Conservation (phyloP, 306 rosid genomes). For the Glycine soja region DNA sequence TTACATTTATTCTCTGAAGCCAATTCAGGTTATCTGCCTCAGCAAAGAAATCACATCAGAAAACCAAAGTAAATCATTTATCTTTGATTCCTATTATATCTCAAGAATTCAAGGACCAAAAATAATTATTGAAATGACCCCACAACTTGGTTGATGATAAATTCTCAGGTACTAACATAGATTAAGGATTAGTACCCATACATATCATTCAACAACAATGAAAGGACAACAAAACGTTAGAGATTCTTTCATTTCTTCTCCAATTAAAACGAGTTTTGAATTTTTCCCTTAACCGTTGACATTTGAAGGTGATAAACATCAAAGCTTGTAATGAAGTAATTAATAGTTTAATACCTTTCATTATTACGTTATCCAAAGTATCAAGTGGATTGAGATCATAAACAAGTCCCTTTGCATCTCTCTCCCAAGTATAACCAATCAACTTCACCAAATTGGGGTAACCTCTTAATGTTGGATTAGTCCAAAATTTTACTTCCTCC, state of each 20-base stretch:
- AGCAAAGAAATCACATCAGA: neutral
- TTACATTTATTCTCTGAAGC: slow-evolving; percentile 59
- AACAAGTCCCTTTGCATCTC: slow-evolving; percentile 61
- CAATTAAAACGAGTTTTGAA: neutral
- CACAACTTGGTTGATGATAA: neutral
- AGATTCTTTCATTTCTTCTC: neutral
- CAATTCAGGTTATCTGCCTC: slow-evolving; percentile 58
- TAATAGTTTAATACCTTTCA: slow-evolving; percentile 54
- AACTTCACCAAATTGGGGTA: slow-evolving; percentile 57
- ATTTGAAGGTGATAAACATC: neutral
- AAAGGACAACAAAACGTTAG: neutral
- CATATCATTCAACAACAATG: neutral
- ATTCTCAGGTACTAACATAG: neutral
- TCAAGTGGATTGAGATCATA: slow-evolving; percentile 66
- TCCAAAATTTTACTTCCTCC: slow-evolving; percentile 66
- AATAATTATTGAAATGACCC: neutral
- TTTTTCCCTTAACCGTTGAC: slow-evolving; percentile 3
- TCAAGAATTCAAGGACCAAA: slow-evolving; percentile 1
- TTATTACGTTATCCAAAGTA: slow-evolving; percentile 55
- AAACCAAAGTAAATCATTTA: neutral
- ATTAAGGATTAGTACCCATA: neutral
- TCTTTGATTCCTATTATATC: neutral
- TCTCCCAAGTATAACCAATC: slow-evolving; percentile 68
- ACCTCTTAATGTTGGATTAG: slow-evolving; percentile 50
- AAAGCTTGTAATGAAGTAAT: neutral